These are phyloP conservation scores for Lodderomyces margitis DNA, from an alignment of 1,139 yeast species.

Conservation along the genomic window DNA sequence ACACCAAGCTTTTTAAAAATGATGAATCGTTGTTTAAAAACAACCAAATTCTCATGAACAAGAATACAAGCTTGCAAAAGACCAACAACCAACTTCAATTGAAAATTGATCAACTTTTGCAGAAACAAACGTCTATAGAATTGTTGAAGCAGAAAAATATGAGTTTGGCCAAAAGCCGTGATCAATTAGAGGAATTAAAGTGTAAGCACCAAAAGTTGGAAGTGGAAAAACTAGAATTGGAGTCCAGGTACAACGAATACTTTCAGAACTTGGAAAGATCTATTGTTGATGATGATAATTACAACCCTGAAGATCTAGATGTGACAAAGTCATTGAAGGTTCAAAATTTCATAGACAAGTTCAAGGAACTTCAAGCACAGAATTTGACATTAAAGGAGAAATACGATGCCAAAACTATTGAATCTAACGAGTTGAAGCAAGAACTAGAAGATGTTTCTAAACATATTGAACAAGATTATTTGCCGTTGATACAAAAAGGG, in stretches of 20 bases:
- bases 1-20: constrained; percentile 13
- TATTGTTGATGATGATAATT: constrained; percentile 12
- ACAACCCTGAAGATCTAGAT: constrained; percentile 12
- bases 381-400: constrained; percentile 40
- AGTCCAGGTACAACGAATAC: constrained; percentile 39
- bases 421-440: constrained; percentile 21
- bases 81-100: constrained; percentile 31
- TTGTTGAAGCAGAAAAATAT: constrained; percentile 39
- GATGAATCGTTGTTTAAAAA: constrained; percentile 14
- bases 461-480: constrained; percentile 16
- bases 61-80: constrained; percentile 30
- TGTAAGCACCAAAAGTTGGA: constrained; percentile 51
- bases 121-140: constrained; percentile 40
- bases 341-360: constrained; percentile 29
- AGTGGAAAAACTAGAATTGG: constrained; percentile 49
- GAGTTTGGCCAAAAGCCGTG: constrained; percentile 35
- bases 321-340: constrained; percentile 22
- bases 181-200: constrained; percentile 42
- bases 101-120: constrained; percentile 33
- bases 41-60: constrained; percentile 27
- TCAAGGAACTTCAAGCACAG: constrained; percentile 37
- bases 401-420: constrained; percentile 18
- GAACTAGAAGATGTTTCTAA: constrained; percentile 17
- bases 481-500: constrained; percentile 19
- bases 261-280: constrained; percentile 29